Evolutionary conservation across 345 rosid genomes (phyloP).

Genomic region (Eucalyptus cloeziana): DNA sequence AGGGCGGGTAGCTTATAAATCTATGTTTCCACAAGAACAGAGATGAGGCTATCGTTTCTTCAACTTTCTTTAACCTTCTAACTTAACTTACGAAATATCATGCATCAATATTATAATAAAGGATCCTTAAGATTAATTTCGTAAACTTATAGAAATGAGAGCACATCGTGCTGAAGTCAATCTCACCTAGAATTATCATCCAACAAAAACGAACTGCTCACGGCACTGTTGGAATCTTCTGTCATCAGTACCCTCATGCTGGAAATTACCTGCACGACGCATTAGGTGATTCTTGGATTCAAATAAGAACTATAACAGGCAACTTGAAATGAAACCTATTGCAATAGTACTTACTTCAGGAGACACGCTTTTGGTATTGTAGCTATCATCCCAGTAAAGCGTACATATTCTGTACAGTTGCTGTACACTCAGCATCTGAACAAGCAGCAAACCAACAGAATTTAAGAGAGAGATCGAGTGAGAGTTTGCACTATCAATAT

Average conservation of each 20-base stretch:
- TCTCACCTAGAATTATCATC: conserved; percentile 88
- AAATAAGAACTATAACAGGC: neutral
- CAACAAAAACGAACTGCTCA: conserved; percentile 81
- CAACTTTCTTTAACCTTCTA: neutral
- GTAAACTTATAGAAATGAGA: neutral
- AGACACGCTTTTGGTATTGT: conserved; percentile 91
- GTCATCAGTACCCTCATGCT: conserved; percentile 98
- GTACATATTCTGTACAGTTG: conserved; percentile 96
- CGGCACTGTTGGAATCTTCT: conserved; percentile 83
- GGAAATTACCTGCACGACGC: conserved; percentile 60
- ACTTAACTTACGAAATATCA: neutral
- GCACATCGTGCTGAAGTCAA: neutral
- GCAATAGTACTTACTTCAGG: conserved; percentile 36
- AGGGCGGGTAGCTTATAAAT: neutral
- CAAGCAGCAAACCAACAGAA: conserved; percentile 1
- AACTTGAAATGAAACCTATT: neutral
- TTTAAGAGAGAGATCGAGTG: neutral
- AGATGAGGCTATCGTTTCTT: neutral
- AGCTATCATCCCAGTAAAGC: conserved; percentile 95
- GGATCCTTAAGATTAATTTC: neutral
- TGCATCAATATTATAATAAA: neutral
- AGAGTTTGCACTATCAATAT: neutral
- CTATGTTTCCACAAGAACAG: neutral
- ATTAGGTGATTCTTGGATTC: neutral
- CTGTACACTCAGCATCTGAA: conserved; percentile 90